A percentile compares a stretch with the other conserved stretches of the same genome.
Evolutionary conservation across 805 yeast genomes (phyloP).

Genomic region (Wickerhamiella occidentalis): DNA sequence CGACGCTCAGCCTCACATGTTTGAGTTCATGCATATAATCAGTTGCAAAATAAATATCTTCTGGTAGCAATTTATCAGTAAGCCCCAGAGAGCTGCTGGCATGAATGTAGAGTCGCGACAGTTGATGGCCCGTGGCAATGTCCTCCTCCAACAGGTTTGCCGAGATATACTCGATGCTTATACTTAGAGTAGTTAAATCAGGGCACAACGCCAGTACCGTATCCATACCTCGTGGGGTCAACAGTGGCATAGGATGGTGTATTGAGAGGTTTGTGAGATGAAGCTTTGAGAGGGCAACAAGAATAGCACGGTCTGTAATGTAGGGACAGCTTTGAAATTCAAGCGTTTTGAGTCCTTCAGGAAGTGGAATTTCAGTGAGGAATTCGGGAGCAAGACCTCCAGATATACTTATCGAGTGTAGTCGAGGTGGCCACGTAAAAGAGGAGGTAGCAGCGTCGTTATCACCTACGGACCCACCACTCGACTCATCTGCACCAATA

Average conservation of each 20-base stretch:
- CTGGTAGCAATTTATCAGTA: slow-evolving; percentile 70
- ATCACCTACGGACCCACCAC: not conserved
- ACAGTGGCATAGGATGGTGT: slow-evolving; percentile 79
- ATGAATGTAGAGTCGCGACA: slow-evolving; percentile 55
- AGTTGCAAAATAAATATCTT: slow-evolving; percentile 82
- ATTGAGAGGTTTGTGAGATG: slow-evolving; percentile 51
- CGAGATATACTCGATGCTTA: slow-evolving; percentile 70
- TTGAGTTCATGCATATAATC: slow-evolving; percentile 58
- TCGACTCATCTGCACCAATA: slow-evolving; percentile 22
- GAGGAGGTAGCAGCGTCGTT: slow-evolving; percentile 13
- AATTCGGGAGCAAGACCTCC: slow-evolving; percentile 87
- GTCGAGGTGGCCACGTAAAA: slow-evolving; percentile 66
- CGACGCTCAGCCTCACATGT: slow-evolving; percentile 54
- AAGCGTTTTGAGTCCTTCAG: slow-evolving; percentile 52
- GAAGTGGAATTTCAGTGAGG: slow-evolving; percentile 56
- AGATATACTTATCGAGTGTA: slow-evolving; percentile 60
- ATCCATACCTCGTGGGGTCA: slow-evolving; percentile 60
- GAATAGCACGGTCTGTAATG: slow-evolving; percentile 52
- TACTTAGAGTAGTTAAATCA: slow-evolving; percentile 44
- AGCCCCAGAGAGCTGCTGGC: slow-evolving; percentile 80
- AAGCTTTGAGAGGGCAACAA: slow-evolving; percentile 42
- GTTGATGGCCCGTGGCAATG: slow-evolving; percentile 33
- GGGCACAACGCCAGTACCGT: slow-evolving; percentile 67
- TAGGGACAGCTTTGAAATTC: slow-evolving; percentile 84
- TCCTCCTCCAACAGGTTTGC: slow-evolving; percentile 31